phyloP scores from a whole-genome alignment of 495 filamentous ascomycete genomes.

The Penicillium crystallinum region DNA sequence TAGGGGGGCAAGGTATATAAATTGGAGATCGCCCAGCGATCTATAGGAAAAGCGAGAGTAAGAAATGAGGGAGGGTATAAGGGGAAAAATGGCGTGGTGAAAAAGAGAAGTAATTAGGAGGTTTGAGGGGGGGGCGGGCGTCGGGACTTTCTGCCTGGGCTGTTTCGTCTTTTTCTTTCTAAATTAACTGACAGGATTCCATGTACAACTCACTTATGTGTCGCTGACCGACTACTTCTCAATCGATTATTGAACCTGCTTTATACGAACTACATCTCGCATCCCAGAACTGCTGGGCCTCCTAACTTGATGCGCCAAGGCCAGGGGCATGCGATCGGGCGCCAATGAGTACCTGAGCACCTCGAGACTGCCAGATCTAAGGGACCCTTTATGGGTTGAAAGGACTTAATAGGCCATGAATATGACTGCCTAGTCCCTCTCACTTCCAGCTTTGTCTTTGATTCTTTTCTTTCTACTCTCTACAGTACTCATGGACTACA shows the following conservation, averaged over 20 bases:
- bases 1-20: slow-evolving; percentile 3
- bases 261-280: not conserved
- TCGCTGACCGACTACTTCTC: not conserved
- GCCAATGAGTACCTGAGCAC: not conserved
- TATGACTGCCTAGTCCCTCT: not conserved
- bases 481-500: not conserved
- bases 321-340: slow-evolving; percentile 11
- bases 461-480: not conserved
- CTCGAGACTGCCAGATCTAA: no score
- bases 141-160: slow-evolving; percentile 4
- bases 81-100: slow-evolving; percentile 4
- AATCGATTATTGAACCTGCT: not conserved
- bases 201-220: not conserved
- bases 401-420: not conserved
- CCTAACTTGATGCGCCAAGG: slow-evolving; percentile 6
- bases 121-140: slow-evolving; percentile 3
- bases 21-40: slow-evolving; percentile 37
- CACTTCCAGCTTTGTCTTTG: not conserved
- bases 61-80: slow-evolving; percentile 1
- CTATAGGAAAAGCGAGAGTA: slow-evolving; percentile 11
- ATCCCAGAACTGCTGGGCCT: not conserved
- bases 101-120: slow-evolving; percentile 4
- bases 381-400: no score
- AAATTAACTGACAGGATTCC: not conserved
- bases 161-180: not conserved